These are phyloP conservation scores for Lipomyces starkeyi DNA, from an alignment of 805 yeast species.

Conservation along the genomic window DNA sequence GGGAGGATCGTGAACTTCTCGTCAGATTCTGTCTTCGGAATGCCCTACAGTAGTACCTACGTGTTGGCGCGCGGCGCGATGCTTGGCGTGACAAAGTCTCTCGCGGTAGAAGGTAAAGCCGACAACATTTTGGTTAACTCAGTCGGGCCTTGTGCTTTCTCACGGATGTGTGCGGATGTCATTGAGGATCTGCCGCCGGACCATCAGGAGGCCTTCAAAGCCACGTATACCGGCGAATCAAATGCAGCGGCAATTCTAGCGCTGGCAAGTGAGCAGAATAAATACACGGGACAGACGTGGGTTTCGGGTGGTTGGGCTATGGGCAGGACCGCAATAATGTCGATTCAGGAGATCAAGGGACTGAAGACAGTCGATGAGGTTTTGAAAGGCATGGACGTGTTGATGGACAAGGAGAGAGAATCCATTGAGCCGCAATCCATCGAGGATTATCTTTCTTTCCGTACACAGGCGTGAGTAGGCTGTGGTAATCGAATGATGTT, in stretches of 20 bases:
- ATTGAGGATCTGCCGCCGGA: neutral
- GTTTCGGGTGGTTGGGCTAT: neutral
- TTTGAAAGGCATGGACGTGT: neutral
- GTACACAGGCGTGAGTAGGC: neutral
- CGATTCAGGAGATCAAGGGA: slow-evolving; percentile 1
- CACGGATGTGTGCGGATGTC: neutral
- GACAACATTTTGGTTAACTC: neutral
- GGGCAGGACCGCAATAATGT: neutral
- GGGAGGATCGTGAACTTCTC: slow-evolving; percentile 1
- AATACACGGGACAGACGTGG: neutral
- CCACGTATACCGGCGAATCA: neutral
- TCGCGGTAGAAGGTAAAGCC: neutral
- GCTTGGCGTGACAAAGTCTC: neutral
- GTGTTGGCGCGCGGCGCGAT: slow-evolving; percentile 1
- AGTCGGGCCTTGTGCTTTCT: slow-evolving; percentile 3
- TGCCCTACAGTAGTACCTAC: slow-evolving; percentile 1
- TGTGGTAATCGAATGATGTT: neutral
- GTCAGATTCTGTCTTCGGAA: slow-evolving; percentile 1
- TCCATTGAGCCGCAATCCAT: slow-evolving; percentile 3
- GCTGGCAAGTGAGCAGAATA: neutral
- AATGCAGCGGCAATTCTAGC: slow-evolving; percentile 1
- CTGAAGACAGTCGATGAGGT: neutral
- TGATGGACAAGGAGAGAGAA: neutral
- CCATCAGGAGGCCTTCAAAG: neutral
- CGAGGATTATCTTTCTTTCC: slow-evolving; percentile 1